These are phyloP conservation scores for Phenoliferia sp. DNA, from an alignment of 1,284 basidiomycete genomes.

Conservation along the genomic window DNA sequence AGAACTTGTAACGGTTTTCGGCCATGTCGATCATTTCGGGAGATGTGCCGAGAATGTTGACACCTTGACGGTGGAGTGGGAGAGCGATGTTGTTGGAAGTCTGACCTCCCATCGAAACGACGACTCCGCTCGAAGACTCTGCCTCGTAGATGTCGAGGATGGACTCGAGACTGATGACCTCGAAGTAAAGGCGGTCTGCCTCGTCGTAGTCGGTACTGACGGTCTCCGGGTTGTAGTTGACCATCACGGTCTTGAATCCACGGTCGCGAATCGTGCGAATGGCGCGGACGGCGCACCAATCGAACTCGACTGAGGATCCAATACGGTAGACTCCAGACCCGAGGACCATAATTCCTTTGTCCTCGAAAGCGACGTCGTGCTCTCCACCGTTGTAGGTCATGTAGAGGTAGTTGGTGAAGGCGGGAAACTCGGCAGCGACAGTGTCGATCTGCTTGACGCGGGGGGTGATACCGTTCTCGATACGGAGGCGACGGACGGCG, in stretches of 20 bases:
- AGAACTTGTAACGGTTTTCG: conserved; percentile 99
- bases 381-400: conserved; percentile 94
- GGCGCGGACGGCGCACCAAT: conserved; percentile 98
- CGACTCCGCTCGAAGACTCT: conserved; percentile 83
- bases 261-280: conserved; percentile 91
- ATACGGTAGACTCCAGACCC: conserved; percentile 98
- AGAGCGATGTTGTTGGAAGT: conserved; percentile 98
- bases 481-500: conserved; percentile 74
- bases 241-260: conserved; percentile 96
- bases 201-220: conserved; percentile 99
- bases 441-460: conserved; percentile 99
- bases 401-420: conserved; percentile 97
- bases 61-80: conserved; percentile 87
- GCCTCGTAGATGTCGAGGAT: conserved; percentile 95
- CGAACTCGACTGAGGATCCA: conserved; percentile 97
- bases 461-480: conserved; percentile 60
- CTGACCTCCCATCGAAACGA: conserved; percentile 97
- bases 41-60: conserved; percentile 96
- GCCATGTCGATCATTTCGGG: conserved; percentile 99
- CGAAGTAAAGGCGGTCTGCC: conserved; percentile 95
- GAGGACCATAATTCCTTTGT: conserved; percentile 92
- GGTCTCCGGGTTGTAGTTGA: conserved; percentile 99
- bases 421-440: conserved; percentile 97
- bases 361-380: conserved; percentile 83
- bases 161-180: conserved; percentile 94